Percentiles rank a stretch among this genome's conserved stretches.
These are phyloP conservation scores for Trypanosoma vivax DNA, from an alignment of 208 protist genomes.

Conservation along the genomic window DNA sequence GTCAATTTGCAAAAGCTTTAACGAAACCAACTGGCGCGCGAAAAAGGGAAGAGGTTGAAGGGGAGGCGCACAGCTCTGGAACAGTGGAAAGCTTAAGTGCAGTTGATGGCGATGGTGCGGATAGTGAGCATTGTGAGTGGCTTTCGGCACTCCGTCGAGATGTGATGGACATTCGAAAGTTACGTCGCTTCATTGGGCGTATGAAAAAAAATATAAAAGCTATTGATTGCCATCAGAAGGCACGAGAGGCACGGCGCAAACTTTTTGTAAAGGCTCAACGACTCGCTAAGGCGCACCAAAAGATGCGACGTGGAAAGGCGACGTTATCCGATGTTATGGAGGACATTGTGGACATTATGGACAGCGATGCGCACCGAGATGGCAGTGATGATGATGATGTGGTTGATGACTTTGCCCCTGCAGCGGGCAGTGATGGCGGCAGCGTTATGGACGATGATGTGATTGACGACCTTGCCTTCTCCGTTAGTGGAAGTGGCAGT, in stretches of 20 bases:
- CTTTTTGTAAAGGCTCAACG: conserved; percentile 50
- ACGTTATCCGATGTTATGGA: conserved; percentile 38
- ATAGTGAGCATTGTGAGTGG: conserved; percentile 5
- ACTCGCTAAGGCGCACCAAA: conserved; percentile 29
- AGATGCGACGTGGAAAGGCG: conserved; percentile 8
- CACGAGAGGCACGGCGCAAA: conserved; percentile 17
- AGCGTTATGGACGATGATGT: conserved; percentile 9
- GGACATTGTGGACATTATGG: conserved; percentile 26
- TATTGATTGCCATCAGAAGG: conserved; percentile 44
- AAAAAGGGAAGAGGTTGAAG: too few species aligned
- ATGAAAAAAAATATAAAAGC: conserved; percentile 38
- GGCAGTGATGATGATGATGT: conserved; percentile 9
- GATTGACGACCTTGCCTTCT: neutral
- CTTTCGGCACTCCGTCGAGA: conserved; percentile 22
- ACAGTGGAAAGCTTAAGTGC: neutral
- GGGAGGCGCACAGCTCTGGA: neutral
- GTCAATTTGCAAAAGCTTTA: too few species aligned
- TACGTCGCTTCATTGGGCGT: conserved; percentile 49
- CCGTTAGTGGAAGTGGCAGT: neutral
- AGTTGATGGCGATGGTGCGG: neutral
- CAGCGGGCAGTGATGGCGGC: conserved; percentile 1
- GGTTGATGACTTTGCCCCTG: conserved; percentile 10
- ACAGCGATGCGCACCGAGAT: neutral
- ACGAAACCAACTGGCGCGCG: too few species aligned
- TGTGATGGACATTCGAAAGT: conserved; percentile 43